Conservation (phyloP, 2,329 filamentous ascomycete species). For the Polychaeton citri region DNA sequence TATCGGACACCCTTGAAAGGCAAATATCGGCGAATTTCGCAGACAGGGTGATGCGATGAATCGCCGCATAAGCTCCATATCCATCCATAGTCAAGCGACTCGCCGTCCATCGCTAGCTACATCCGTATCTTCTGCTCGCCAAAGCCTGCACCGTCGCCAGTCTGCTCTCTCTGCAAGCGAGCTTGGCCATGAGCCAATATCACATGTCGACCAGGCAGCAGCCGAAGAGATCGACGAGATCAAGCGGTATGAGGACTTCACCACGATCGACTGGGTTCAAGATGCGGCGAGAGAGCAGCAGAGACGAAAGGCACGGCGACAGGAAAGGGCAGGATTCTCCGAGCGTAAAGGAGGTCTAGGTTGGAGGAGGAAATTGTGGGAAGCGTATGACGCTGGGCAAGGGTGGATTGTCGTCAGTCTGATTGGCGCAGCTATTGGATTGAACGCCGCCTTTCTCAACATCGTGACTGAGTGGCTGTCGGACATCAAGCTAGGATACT, state of each 20-base stretch:
- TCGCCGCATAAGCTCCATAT: conserved; percentile 25
- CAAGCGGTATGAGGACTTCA: conserved; percentile 96
- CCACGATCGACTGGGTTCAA: conserved; percentile 98
- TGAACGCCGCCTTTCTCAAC: conserved; percentile 87
- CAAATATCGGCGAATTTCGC: too few species aligned
- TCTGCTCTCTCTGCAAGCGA: conserved; percentile 52
- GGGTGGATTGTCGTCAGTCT: conserved; percentile 96
- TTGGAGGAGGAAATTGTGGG: conserved; percentile 69
- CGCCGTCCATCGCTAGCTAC: conserved; percentile 21
- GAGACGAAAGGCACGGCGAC: conserved; percentile 61
- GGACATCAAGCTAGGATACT: conserved; percentile 93
- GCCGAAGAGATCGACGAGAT: conserved; percentile 96
- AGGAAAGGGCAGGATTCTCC: conserved; percentile 58
- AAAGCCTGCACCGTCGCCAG: conserved; percentile 52
- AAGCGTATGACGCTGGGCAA: conserved; percentile 90
- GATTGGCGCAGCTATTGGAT: conserved; percentile 79
- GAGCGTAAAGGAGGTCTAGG: conserved; percentile 54
- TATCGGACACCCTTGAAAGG: too few species aligned
- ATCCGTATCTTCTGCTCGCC: conserved; percentile 26
- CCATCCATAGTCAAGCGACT: conserved; percentile 10
- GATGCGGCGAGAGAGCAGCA: conserved; percentile 86
- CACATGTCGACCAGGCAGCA: conserved; percentile 54
- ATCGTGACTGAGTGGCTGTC: conserved; percentile 95
- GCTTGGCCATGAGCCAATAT: conserved; percentile 42
- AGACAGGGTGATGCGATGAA: conserved; percentile 31